A percentile compares a stretch with the other conserved stretches of the same genome.
These are phyloP conservation scores for Populus pruinosa DNA, from an alignment of 345 rosid species.

Conservation along the genomic window DNA sequence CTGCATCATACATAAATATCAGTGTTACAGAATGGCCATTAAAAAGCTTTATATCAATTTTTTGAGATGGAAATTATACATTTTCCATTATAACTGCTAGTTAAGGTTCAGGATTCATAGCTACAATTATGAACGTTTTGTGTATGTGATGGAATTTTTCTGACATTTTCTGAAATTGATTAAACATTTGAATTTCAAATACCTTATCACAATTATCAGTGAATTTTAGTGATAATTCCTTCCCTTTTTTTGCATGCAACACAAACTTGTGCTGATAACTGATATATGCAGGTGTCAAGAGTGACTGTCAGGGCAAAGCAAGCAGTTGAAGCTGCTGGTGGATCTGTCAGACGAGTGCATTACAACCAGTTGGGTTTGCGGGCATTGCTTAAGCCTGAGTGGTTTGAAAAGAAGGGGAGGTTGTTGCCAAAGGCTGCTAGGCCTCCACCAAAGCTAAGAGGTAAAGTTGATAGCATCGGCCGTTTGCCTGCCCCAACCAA, in stretches of 20 bases:
- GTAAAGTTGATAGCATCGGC: slow-evolving; percentile 91
- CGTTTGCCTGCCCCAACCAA: slow-evolving; percentile 86
- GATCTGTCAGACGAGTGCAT: slow-evolving; percentile 82
- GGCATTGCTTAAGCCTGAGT: slow-evolving; percentile 86
- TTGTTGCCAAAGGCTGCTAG: slow-evolving; percentile 81
- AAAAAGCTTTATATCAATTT: neutral
- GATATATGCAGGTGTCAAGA: slow-evolving; percentile 61
- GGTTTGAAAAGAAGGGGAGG: slow-evolving; percentile 96
- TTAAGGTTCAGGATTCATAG: neutral
- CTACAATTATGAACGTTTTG: neutral
- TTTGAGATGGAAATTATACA: neutral
- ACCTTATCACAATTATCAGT: neutral
- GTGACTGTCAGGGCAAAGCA: slow-evolving; percentile 88
- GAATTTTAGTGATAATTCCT: neutral
- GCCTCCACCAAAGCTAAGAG: slow-evolving; percentile 89
- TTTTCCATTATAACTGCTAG: neutral
- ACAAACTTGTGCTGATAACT: neutral
- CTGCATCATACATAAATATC: neutral
- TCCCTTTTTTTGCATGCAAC: neutral
- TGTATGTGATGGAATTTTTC: neutral
- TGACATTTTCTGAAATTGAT: neutral
- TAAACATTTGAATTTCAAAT: neutral
- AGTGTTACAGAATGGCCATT: neutral
- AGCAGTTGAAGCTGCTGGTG: slow-evolving; percentile 88
- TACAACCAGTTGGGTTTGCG: slow-evolving; percentile 83